phyloP scores from a whole-genome alignment of 2,329 filamentous ascomycete genomes.

The Pseudocercospora cruenta region DNA sequence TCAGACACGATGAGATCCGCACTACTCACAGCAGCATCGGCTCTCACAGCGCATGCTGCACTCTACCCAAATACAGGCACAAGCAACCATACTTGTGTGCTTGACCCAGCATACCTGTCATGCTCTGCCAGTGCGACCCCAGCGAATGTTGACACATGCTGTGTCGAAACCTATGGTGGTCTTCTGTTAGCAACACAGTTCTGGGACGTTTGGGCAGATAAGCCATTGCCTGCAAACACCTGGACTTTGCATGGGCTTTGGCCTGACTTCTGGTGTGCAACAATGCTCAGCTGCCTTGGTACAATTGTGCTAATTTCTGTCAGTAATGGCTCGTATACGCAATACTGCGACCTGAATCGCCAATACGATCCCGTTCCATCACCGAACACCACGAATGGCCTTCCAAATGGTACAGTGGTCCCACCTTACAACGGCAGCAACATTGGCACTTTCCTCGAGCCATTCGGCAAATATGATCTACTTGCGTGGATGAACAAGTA shows the following conservation, averaged over 20 bases:
- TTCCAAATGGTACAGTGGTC: slow-evolving; percentile 55
- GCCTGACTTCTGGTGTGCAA: slow-evolving; percentile 52
- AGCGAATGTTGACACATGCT: slow-evolving; percentile 61
- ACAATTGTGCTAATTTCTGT: background rate
- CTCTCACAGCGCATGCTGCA: slow-evolving; percentile 38
- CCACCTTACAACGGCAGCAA: slow-evolving; percentile 61
- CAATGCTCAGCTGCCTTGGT: background rate
- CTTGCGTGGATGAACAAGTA: slow-evolving; percentile 68
- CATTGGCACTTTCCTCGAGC: slow-evolving; percentile 62
- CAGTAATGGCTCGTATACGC: slow-evolving; percentile 61
- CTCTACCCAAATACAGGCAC: slow-evolving; percentile 52
- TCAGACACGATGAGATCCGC: slow-evolving; percentile 26
- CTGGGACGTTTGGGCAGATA: slow-evolving; percentile 67
- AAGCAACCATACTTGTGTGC: slow-evolving; percentile 61
- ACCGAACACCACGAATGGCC: slow-evolving; percentile 66
- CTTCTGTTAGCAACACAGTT: slow-evolving; percentile 66
- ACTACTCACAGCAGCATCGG: slow-evolving; percentile 17
- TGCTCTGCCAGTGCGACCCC: slow-evolving; percentile 53
- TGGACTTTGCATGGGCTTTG: slow-evolving; percentile 67
- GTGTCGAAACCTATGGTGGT: slow-evolving; percentile 67
- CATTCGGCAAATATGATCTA: slow-evolving; percentile 62
- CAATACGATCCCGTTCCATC: slow-evolving; percentile 64
- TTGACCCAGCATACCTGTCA: slow-evolving; percentile 48
- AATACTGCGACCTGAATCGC: slow-evolving; percentile 67
- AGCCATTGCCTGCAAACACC: slow-evolving; percentile 59